Evolutionary conservation across 305 asterid species (phyloP), one percentile per base, ranked within the genome.

Genomic region (Solanum aculeatissimum): DNA sequence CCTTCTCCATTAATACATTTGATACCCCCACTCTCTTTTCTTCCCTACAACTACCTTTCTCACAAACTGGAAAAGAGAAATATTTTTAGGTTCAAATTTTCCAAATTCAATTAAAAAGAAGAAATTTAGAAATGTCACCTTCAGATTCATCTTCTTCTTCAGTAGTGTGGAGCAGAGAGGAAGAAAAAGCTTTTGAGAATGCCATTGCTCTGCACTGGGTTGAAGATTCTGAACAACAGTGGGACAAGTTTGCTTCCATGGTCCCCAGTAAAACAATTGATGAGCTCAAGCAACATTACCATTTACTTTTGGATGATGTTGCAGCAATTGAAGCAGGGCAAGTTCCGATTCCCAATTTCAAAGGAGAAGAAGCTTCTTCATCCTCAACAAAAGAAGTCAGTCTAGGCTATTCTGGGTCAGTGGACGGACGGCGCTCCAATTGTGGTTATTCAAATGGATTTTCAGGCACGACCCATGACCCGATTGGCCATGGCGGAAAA

Each of bases 301-400:
- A 88, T 38, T 86, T 92, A 55, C 89, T 92, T 6, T 54, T 89
- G 2, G 92, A 92, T 54, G 96, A 92, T 88, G 90, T 92, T 42
- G 88, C 88, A 55, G 94, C 89, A 6, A 92, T 92, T 77, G 96
- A 92, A 65, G 91, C 94, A 65, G 96, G 95, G 15, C 89, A 87
- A 60, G 88, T 92, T 84, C 90, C 92, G 19, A 54, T 91, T 84
- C 96, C 92, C 0, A 87, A 51, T 74, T 92, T 91, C 27, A 53
- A 84, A 66, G 84, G 85, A 25, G 85, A 85, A 1, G 87, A 87
- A 25, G 51, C 91, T 3, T 70, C 89, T 0, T 88, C 93, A 54
- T 85, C 92, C 25, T 86, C 89, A 40, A 85, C 86, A 40, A 78
- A 78, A 21, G 66, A 78, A 29, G 23, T 40, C 16, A 78, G 32